These are phyloP conservation scores for Graphilbum fragrans DNA, from an alignment of 2,329 filamentous ascomycete genomes.

Conservation along the genomic window DNA sequence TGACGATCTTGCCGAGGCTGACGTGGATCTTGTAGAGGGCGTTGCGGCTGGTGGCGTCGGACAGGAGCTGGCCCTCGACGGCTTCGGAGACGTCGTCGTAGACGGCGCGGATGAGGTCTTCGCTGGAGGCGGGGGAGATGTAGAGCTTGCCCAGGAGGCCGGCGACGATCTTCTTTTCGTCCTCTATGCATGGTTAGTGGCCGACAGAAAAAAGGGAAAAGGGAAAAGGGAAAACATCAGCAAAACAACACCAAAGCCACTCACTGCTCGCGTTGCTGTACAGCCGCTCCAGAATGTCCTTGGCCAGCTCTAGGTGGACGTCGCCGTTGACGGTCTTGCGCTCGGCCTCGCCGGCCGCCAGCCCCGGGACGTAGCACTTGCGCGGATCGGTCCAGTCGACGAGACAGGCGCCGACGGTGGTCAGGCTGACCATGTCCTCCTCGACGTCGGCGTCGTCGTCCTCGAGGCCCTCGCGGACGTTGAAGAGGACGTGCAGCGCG, in stretches of 20 bases:
- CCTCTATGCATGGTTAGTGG: constrained; percentile 42
- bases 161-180: constrained; percentile 75
- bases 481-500: constrained; percentile 63
- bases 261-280: constrained; percentile 55
- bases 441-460: constrained; percentile 65
- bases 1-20: constrained; percentile 55
- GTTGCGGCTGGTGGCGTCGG: constrained; percentile 50
- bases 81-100: constrained; percentile 48
- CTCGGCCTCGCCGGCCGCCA: constrained; percentile 34
- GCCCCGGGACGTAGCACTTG: constrained; percentile 49
- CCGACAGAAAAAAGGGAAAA: not conserved
- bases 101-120: constrained; percentile 43
- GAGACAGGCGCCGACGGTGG: constrained; percentile 67
- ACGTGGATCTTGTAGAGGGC: constrained; percentile 58
- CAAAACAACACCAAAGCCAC: no score
- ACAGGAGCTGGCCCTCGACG: constrained; percentile 48
- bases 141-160: constrained; percentile 73
- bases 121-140: constrained; percentile 54
- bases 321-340: constrained; percentile 60
- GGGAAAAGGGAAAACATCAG: not conserved
- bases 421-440: constrained; percentile 68
- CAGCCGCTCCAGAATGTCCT: constrained; percentile 64
- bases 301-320: constrained; percentile 69
- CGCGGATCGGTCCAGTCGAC: constrained; percentile 93
- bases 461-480: constrained; percentile 58